Evolutionary conservation across 2,329 filamentous ascomycete species (phyloP).

Genomic region (Macrophomina phaseolina): DNA sequence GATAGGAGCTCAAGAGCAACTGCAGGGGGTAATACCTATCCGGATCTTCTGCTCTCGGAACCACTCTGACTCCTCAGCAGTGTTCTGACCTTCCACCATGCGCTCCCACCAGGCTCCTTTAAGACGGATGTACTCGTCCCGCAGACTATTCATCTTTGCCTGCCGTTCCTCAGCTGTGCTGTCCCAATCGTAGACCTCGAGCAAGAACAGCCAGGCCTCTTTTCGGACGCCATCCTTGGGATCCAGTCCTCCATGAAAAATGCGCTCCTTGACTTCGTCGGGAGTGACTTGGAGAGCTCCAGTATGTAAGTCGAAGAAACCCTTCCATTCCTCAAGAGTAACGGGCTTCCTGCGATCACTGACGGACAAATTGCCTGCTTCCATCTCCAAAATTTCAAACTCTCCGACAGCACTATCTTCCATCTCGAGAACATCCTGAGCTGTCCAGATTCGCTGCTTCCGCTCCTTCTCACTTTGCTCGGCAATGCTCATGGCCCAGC

Average conservation of each 20-base stretch:
- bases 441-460: constrained; percentile 89
- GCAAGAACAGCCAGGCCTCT: constrained; percentile 93
- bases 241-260: constrained; percentile 93
- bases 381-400: constrained; percentile 88
- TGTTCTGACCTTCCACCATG: constrained; percentile 79
- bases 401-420: constrained; percentile 95
- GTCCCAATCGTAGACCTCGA: constrained; percentile 93
- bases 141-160: constrained; percentile 79
- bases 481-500: constrained; percentile 98
- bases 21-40: constrained; percentile 72
- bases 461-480: constrained; percentile 93
- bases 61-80: constrained; percentile 86
- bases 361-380: constrained; percentile 73
- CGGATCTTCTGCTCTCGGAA: constrained; percentile 93
- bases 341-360: constrained; percentile 79
- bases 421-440: constrained; percentile 87
- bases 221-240: constrained; percentile 90
- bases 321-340: constrained; percentile 85
- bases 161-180: constrained; percentile 85
- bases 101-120: constrained; percentile 98
- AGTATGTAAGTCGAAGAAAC: constrained; percentile 78
- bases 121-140: constrained; percentile 91
- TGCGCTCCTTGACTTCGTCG: constrained; percentile 94
- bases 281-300: constrained; percentile 79
- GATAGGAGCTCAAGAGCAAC: constrained; percentile 1